A percentile compares a stretch with the other conserved stretches of the same genome.
Evolutionary conservation across 352 stramenopile genomes (phyloP).

Genomic region (Globisporangium abappressorium): DNA sequence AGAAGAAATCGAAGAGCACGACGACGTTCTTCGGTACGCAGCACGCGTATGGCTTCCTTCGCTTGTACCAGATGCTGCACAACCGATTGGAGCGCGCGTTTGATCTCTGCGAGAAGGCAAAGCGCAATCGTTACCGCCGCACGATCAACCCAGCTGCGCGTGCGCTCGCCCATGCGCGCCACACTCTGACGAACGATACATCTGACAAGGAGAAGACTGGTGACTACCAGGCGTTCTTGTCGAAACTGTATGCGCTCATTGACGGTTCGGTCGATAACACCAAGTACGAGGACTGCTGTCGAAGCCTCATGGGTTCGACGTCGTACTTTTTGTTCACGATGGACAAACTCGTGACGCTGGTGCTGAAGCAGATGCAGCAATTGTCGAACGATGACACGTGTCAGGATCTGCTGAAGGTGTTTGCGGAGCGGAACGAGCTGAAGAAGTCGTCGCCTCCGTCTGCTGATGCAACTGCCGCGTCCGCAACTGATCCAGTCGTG

Average conservation of each 20-base stretch:
- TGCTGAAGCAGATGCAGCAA: conserved; percentile 90
- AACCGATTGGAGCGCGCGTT: conserved; percentile 78
- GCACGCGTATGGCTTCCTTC: conserved; percentile 86
- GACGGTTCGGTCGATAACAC: conserved; percentile 84
- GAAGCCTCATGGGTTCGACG: conserved; percentile 85
- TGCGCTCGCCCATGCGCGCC: conserved; percentile 69
- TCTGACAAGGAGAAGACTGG: conserved; percentile 69
- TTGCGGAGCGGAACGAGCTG: conserved; percentile 44
- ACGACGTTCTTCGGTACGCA: conserved; percentile 78
- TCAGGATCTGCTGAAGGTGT: conserved; percentile 76
- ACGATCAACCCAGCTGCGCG: conserved; percentile 84
- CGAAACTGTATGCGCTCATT: conserved; percentile 84
- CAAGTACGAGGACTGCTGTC: conserved; percentile 89
- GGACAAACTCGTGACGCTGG: conserved; percentile 83
- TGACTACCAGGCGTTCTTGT: conserved; percentile 86
- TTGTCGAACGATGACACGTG: conserved; percentile 78
- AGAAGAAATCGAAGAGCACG: conserved; percentile 37
- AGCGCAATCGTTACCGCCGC: conserved; percentile 81
- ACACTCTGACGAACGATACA: conserved; percentile 41
- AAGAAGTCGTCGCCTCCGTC: conserved; percentile 21
- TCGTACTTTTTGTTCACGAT: conserved; percentile 92
- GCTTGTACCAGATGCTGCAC: conserved; percentile 88
- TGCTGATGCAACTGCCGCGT: conserved; percentile 29
- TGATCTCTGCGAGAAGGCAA: conserved; percentile 84
- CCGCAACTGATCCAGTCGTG: conserved; percentile 30